phyloP scores from a whole-genome alignment of 192 early-diverging fungal genomes.

The Gryganskiella cystojenkinii region DNA sequence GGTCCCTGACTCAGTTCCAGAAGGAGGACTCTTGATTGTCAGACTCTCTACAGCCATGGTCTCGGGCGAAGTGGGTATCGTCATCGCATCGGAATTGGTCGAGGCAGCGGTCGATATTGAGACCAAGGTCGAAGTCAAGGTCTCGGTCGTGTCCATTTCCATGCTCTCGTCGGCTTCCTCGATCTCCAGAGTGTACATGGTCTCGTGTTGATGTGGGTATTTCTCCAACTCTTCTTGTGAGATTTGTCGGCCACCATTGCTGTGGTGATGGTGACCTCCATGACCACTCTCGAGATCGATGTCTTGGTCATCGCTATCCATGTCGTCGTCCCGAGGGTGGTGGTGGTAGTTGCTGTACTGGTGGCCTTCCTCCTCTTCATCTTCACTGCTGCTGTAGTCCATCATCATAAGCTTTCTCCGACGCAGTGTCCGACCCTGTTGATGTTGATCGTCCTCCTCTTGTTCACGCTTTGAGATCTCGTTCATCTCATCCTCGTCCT shows the following conservation, averaged over 20 bases:
- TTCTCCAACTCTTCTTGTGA: conserved; percentile 36
- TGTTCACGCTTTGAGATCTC: conserved; percentile 35
- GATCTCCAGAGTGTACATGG: conserved; percentile 14
- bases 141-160: conserved; percentile 20
- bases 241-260: conserved; percentile 1
- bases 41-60: conserved; percentile 41
- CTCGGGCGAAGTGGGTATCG: conserved; percentile 34
- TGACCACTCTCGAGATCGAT: conserved; percentile 41
- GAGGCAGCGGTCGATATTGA: conserved; percentile 15
- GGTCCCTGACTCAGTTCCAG: not conserved
- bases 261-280: not conserved
- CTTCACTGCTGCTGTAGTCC: conserved; percentile 45
- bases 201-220: conserved; percentile 44
- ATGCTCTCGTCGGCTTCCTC: conserved; percentile 2
- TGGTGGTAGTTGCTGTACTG: not conserved
- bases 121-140: not conserved
- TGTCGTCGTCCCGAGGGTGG: conserved; percentile 7
- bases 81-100: not conserved
- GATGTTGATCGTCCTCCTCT: conserved; percentile 21
- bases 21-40: conserved; percentile 35
- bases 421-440: conserved; percentile 33
- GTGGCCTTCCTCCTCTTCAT: conserved; percentile 33
- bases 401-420: conserved; percentile 46
- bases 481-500: conserved; percentile 33
- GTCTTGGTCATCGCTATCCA: conserved; percentile 37